Evolutionary conservation across 2,329 filamentous ascomycete genomes (phyloP).

Genomic region (Alternaria sp.): DNA sequence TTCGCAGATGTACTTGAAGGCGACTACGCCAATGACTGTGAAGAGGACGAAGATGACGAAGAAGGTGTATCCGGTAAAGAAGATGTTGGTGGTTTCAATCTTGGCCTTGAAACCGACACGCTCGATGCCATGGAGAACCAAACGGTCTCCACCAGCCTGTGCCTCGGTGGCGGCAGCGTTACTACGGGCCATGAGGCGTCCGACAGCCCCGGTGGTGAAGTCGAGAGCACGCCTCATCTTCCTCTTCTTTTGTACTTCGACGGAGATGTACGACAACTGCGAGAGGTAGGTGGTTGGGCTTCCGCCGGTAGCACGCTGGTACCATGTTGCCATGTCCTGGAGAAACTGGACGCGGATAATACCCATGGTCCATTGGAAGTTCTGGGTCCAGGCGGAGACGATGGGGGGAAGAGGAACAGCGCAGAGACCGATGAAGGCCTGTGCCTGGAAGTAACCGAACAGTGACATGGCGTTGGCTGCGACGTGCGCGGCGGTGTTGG

Average conservation of each 20-base stretch:
- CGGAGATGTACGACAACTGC: conserved; percentile 76
- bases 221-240: conserved; percentile 57
- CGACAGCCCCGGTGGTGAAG: conserved; percentile 28
- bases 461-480: conserved; percentile 94
- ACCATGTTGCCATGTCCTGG: conserved; percentile 92
- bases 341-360: conserved; percentile 89
- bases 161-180: conserved; percentile 59
- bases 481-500: conserved; percentile 93
- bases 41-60: conserved; percentile 85
- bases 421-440: conserved; percentile 89
- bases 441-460: conserved; percentile 92
- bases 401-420: conserved; percentile 84
- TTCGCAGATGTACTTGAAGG: conserved; percentile 86
- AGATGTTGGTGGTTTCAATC: conserved; percentile 92
- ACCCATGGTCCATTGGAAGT: conserved; percentile 98
- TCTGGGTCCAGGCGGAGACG: conserved; percentile 92
- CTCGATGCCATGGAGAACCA: conserved; percentile 80
- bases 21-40: conserved; percentile 74
- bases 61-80: conserved; percentile 89
- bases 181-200: conserved; percentile 50
- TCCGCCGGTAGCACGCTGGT: conserved; percentile 91
- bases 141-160: conserved; percentile 40
- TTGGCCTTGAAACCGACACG: conserved; percentile 85
- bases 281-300: conserved; percentile 82
- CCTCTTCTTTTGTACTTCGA: conserved; percentile 82